Evolutionary conservation across 2,329 filamentous ascomycete species (phyloP).

Genomic region (Sporothrix brunneoviolacea): DNA sequence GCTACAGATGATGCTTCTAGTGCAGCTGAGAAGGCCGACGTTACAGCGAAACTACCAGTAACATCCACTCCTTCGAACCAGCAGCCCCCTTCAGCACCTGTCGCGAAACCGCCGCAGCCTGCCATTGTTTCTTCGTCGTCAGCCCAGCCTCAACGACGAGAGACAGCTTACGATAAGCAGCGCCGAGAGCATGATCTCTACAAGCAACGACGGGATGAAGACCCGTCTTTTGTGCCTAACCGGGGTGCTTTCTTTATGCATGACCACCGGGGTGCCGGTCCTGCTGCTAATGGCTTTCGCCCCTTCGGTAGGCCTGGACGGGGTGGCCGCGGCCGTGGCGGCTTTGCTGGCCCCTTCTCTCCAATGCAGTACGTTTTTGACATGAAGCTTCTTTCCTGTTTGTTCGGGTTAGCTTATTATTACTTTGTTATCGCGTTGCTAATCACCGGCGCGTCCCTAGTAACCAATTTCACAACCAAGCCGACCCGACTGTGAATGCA

Average conservation of each 20-base stretch:
- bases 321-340: constrained; percentile 50
- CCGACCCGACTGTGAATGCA: constrained; percentile 60
- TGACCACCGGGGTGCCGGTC: constrained; percentile 76
- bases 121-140: constrained; percentile 22
- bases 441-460: constrained; percentile 5
- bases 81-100: neutral
- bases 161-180: constrained; percentile 61
- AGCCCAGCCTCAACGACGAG: constrained; percentile 22
- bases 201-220: constrained; percentile 76
- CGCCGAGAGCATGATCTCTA: constrained; percentile 88
- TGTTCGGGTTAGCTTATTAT: neutral
- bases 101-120: constrained; percentile 28
- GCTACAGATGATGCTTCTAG: neutral
- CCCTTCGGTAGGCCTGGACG: constrained; percentile 59
- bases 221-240: constrained; percentile 90
- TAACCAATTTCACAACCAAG: constrained; percentile 27
- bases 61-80: constrained; percentile 1
- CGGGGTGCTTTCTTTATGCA: constrained; percentile 96
- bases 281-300: constrained; percentile 69
- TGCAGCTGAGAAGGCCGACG: neutral
- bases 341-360: constrained; percentile 49
- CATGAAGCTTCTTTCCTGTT: neutral
- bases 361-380: constrained; percentile 49
- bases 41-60: neutral
- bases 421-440: neutral